Evolutionary conservation across 345 rosid species (phyloP), one percentile per base, ranked within the genome.

Genomic region (Ailanthus altissimus): DNA sequence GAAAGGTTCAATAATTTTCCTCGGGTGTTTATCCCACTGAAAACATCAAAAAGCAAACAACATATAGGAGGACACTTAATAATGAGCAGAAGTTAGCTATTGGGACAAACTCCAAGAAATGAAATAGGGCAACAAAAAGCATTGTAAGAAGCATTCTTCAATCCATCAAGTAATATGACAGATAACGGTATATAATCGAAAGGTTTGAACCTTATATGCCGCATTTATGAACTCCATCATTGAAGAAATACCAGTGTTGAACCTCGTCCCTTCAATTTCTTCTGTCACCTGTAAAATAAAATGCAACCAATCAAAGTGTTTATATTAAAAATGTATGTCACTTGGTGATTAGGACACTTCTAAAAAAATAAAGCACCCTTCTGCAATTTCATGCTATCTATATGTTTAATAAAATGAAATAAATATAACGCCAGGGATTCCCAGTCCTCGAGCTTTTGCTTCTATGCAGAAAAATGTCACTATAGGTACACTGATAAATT

Each of bases 201-300:
- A 13, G 23, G 10, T 43, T 76, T 68, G 54, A 62, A 94, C 98
- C 99, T 95, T 95, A 70, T 89, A 92, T 1, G 97, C 93, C 0
- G 97, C 93, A 81, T 93, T 95, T 71, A 92, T 68, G 83, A 95
- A 95, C 88, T 92, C 99, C 99, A 95, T 95, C 98, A 95, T 93
- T 74, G 97, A 94, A 62, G 98, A 95, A 79, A 93, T 93, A 69
- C 97, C 98, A 0, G 99, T 93, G 86, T 93, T 95, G 81, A 95
- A 95, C 80, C 99, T 69, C 26, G 97, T 95, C 45, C 89, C 96
- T 87, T 93, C 97, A 25, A 87, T 88, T 86, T 95, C 99, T 82
- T 95, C 98, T 0, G 90, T 89, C 61, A 95, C 96, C 99, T 93
- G 87, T 45, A 78, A 56, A 56, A 32, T 75, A 70, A 70, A 82